A percentile compares a stretch with the other conserved stretches of the same genome.
These are phyloP conservation scores for Seiridium cupressi DNA, from an alignment of 2,329 filamentous ascomycete genomes.

Conservation along the genomic window DNA sequence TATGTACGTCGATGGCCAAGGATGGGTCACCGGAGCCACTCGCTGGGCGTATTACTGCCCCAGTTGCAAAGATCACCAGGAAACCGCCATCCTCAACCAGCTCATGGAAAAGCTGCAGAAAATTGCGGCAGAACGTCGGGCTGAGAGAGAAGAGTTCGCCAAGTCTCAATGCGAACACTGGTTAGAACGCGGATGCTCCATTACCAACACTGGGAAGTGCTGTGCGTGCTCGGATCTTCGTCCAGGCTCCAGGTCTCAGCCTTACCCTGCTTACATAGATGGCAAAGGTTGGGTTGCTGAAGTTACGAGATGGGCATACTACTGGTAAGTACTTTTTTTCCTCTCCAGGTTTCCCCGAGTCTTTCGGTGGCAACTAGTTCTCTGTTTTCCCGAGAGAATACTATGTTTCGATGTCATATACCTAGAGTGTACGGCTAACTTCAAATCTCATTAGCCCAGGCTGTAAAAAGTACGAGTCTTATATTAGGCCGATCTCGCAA, in stretches of 20 bases:
- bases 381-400: too few relatives aligned
- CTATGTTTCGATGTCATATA: too few relatives aligned
- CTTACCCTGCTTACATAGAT: conserved; percentile 14
- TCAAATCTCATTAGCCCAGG: not conserved
- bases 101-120: not conserved
- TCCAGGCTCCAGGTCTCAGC: conserved; percentile 3
- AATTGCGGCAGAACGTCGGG: not conserved
- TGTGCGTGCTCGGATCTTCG: conserved; percentile 15
- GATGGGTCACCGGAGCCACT: conserved; percentile 12
- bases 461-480: not conserved
- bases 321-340: conserved; percentile 7
- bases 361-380: not conserved
- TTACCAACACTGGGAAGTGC: conserved; percentile 4
- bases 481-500: not conserved
- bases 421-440: too few relatives aligned
- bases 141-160: not conserved
- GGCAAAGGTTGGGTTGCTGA: conserved; percentile 12
- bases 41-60: conserved; percentile 17
- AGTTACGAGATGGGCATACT: conserved; percentile 14
- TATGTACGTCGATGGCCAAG: conserved; percentile 14
- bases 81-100: not conserved
- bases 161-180: conserved; percentile 3
- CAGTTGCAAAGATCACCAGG: conserved; percentile 5
- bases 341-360: not conserved
- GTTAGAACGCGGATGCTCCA: not conserved